Base-by-base conservation (phyloP, 495 filamentous ascomycete genomes). In the Cetradonia linearis region DNA sequence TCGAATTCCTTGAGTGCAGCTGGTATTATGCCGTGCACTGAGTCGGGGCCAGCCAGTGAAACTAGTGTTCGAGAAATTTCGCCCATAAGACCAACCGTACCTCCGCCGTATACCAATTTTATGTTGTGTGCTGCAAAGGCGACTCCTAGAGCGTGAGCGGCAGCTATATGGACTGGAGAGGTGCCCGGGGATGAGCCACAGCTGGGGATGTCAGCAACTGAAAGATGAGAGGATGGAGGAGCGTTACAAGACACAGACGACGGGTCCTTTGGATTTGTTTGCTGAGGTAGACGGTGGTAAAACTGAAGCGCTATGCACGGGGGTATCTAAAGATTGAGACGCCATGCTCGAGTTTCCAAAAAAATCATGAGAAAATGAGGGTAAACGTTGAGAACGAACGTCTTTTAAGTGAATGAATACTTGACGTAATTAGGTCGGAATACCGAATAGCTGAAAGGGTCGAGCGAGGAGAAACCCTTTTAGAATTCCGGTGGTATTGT, bases 11-110 rank as follows among this genome's bases (percentile, higher is more conserved):
- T 80, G 1, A 98, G 82, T 1, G 94, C 84, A 5, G 81, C 77
- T 0, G 93, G 93, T 62, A 98, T 95, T 65, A 98, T 86, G 61
- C 93, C 93, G 78, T 95, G 92, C 23, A 97, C 93, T 5, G 87
- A 75, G 60, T 82, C 68, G 1, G 89, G 89, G 0, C 93, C 94
- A 23, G 86, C 84, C 44, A 96, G 84, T 0, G 83, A 77, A 67
- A 94, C 89, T n/a, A 97, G 83, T 0, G 90, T 91, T 48, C 82
- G 82, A 33, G 93, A 88, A 1, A 98, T 67, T 64, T 95, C 89
- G 64, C 93, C 93, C 93, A 98, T 98, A 27, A 98, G 77, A 9
- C 93, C 93, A 8, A 86, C 83, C 20, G 94, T 96, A 66, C 93
- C 93, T 61, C 94, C 93, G 67, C 93, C 93, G 72, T 96, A 98